phyloP scores from a whole-genome alignment of 768 basidiomycete species.

The Lentinula lateritia region DNA sequence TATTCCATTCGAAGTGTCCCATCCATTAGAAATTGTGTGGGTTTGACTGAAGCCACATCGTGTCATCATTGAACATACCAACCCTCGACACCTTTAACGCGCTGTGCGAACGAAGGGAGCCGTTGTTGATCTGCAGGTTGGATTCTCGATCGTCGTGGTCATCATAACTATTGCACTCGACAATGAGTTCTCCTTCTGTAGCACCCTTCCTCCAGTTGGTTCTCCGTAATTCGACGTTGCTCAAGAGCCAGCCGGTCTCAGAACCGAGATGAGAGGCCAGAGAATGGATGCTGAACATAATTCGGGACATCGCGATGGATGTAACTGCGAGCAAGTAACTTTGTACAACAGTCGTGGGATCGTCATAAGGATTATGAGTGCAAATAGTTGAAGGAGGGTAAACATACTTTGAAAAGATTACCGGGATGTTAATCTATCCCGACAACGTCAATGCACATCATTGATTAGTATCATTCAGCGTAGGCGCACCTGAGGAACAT shows the following conservation, averaged over 20 bases:
- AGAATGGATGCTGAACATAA: conserved; percentile 36
- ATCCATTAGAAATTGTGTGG: no score
- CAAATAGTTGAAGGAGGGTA: background rate
- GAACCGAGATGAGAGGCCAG: conserved; percentile 35
- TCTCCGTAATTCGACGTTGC: conserved; percentile 38
- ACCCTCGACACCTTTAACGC: conserved; percentile 1
- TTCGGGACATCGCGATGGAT: conserved; percentile 28
- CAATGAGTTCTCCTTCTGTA: conserved; percentile 31
- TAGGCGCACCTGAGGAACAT: conserved; percentile 21
- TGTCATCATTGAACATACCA: conserved; percentile 1
- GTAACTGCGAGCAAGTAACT: conserved; percentile 18
- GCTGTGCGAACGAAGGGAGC: background rate
- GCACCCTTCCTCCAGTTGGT: conserved; percentile 31
- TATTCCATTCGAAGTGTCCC: no score
- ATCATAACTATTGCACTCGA: conserved; percentile 18
- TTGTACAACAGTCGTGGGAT: background rate
- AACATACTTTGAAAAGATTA: conserved; percentile 29
- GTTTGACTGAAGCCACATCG: background rate
- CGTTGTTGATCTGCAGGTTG: background rate
- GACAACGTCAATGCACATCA: background rate
- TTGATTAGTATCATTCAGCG: background rate
- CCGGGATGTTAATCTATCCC: conserved; percentile 29
- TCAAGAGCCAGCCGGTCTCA: conserved; percentile 37
- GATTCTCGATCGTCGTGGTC: conserved; percentile 2
- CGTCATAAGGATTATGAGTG: background rate